Conservation (phyloP, 2,329 filamentous ascomycete genomes). For the Fusarium hostae region DNA sequence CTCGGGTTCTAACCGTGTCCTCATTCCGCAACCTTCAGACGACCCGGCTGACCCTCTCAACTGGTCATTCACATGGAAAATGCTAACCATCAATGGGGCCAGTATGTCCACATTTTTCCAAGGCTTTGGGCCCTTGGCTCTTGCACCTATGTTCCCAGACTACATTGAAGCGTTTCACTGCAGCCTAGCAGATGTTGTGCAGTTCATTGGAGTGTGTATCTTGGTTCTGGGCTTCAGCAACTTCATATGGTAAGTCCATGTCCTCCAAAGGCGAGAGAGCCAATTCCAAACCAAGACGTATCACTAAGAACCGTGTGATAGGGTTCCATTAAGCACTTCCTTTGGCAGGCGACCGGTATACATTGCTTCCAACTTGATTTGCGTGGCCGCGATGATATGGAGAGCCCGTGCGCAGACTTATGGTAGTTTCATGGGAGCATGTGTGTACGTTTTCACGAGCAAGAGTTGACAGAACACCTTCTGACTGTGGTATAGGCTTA, state of each 20-base stretch:
- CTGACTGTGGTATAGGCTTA: neutral
- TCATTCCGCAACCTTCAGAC: neutral
- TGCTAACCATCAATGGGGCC: neutral
- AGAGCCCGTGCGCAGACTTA: neutral
- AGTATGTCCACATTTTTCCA: neutral
- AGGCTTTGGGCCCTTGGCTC: neutral
- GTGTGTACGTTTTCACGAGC: neutral
- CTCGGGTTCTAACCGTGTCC: neutral
- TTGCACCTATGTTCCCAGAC: neutral
- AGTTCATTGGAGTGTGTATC: neutral
- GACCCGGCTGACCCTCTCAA: neutral
- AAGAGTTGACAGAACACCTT: neutral
- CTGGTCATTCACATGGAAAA: neutral
- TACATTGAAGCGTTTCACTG: neutral
- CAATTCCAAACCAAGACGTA: rapidly evolving
- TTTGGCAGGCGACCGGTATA: neutral
- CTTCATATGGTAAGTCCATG: neutral
- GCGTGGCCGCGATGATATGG: neutral
- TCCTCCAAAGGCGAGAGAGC: rapidly evolving
- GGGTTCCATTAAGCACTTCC: neutral
- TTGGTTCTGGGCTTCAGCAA: neutral
- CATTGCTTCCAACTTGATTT: neutral
- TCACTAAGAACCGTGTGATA: neutral
- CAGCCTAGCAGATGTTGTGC: neutral
- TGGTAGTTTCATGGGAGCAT: neutral